Base-by-base conservation (phyloP, 371 early-diverging fungal species). In the Mortierella sp. region DNA sequence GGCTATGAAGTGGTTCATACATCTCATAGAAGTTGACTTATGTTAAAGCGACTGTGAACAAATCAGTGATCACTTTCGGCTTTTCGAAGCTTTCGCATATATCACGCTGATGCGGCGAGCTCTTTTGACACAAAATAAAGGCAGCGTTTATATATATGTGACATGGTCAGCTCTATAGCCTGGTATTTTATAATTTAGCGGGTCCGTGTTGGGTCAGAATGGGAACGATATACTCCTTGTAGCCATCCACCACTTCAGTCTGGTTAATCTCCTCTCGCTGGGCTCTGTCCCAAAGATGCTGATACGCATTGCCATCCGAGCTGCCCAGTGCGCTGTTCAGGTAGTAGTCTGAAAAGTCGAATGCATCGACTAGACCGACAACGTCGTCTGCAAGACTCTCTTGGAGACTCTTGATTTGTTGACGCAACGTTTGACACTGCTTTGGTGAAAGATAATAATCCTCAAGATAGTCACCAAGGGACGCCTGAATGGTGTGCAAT, bases 301-400 rank as follows among this genome's bases (percentile, higher is more conserved):
- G 91, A 76, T 95, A 95, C 0, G 92, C 89, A 63, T 88, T 74
- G 22, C 94, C 95, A 69, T 93, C 91, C 4, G 84, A 72, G 24
- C 84, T 74, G 8, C 93, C 95, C 21, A 95, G 82, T 19, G 93
- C 90, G 33, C 89, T 87, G 65, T 88, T 87, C 33, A 95, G 84
- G 19, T 85, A 85, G 52, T 84, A 81, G 58, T 94, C 95, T 0
- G 90, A 74, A 50, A 92, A 87, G 15, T 87, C 92, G 84, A 93
- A 92, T 2, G 92, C 87, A 63, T 94, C 94, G 11, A 91, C 90
- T 63, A 94, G 82, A 0, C 88, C 86, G 43, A 94, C 83, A 2
- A 89, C 91, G 69, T 92, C 85, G 4, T 77, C 83, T n/a, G 94
- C 85, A 22, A 95, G 69, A 4, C 76, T 66, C 45, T 77, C 83